These are phyloP conservation scores for Artemisia argyi DNA, from an alignment of 129 eudicot species.

Conservation along the genomic window DNA sequence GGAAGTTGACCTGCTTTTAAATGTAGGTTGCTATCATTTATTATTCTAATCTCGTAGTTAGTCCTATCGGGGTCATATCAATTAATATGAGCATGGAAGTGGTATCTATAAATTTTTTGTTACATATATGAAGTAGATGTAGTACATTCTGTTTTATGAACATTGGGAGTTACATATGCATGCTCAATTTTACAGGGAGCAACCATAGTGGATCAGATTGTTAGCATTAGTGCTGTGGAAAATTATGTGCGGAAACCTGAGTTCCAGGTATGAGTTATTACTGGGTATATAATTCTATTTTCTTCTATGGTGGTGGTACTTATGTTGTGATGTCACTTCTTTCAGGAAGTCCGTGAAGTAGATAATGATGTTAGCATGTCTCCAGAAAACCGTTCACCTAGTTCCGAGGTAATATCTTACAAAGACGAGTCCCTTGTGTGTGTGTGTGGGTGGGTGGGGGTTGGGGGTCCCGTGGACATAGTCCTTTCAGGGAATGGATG, in stretches of 20 bases:
- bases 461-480: no score
- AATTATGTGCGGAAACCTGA: slow-evolving; percentile 67
- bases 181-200: slow-evolving; percentile 73
- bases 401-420: slow-evolving; percentile 49
- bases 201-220: slow-evolving; percentile 93
- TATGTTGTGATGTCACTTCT: slow-evolving; percentile 9
- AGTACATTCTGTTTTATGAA: not conserved
- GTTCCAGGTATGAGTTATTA: slow-evolving; percentile 44
- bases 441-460: no score
- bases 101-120: not conserved
- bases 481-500: no score
- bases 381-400: slow-evolving; percentile 43
- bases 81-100: not conserved
- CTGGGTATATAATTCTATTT: slow-evolving; percentile 4
- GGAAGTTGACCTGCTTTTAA: no score
- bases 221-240: slow-evolving; percentile 65
- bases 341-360: slow-evolving; percentile 60
- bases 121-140: slow-evolving; percentile 7
- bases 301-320: slow-evolving; percentile 10
- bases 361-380: slow-evolving; percentile 53
- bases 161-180: slow-evolving; percentile 1
- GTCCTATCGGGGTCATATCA: not conserved
- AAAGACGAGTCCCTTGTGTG: not conserved
- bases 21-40: no score
- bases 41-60: no score